A percentile compares a stretch with the other conserved stretches of the same genome.
These are phyloP conservation scores for Endoconidiophora polonica DNA, from an alignment of 2,329 filamentous ascomycete species.

Conservation along the genomic window DNA sequence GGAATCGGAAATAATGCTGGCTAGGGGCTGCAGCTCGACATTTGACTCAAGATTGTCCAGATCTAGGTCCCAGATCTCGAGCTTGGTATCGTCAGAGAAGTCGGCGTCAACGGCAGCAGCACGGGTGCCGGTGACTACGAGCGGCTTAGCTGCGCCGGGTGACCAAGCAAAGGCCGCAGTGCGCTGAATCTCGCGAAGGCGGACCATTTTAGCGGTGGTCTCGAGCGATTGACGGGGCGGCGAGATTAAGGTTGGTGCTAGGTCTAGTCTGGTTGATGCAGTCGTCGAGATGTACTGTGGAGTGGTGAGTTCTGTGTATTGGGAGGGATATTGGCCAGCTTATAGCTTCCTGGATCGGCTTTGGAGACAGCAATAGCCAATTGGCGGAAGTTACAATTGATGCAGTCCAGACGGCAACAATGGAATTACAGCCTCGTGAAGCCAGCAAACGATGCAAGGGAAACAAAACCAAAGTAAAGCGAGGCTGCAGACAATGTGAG, in stretches of 20 bases:
- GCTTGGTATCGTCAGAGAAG: slow-evolving; percentile 91
- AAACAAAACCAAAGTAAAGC: slow-evolving; percentile 1
- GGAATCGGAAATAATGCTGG: slow-evolving; percentile 72
- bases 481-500: not conserved
- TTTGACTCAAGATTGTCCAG: slow-evolving; percentile 61
- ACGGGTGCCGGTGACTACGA: slow-evolving; percentile 84
- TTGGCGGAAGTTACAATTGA: not conserved
- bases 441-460: slow-evolving; percentile 5
- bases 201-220: slow-evolving; percentile 53
- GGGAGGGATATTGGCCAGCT: not conserved
- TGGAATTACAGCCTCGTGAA: not conserved
- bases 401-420: slow-evolving; percentile 11
- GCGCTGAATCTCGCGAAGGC: slow-evolving; percentile 86
- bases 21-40: slow-evolving; percentile 71
- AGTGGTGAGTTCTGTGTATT: not conserved
- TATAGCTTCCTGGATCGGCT: not conserved
- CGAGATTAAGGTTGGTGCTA: not conserved
- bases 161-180: slow-evolving; percentile 98
- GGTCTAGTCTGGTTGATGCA: not conserved
- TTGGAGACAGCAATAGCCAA: too few species aligned
- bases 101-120: slow-evolving; percentile 92
- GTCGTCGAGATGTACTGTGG: not conserved
- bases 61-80: slow-evolving; percentile 90
- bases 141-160: slow-evolving; percentile 57
- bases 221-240: not conserved